A percentile compares a stretch with the other conserved stretches of the same genome.
phyloP scores from a whole-genome alignment of 495 filamentous ascomycete genomes.

The Xanthoparmelia taractica region DNA sequence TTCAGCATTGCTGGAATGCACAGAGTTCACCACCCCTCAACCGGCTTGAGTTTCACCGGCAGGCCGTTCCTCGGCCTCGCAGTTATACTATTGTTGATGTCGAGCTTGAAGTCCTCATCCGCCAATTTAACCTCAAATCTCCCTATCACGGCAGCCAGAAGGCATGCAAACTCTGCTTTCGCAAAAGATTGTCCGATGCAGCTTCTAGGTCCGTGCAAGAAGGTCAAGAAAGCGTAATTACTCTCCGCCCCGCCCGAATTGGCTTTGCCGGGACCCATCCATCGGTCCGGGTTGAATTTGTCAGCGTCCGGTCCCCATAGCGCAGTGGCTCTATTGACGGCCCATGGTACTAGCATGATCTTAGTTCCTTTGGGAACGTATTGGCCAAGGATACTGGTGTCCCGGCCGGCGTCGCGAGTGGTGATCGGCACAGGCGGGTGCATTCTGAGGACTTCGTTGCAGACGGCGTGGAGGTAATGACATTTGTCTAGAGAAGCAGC shows the following conservation, averaged over 20 bases:
- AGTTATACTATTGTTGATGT: slow-evolving; percentile 53
- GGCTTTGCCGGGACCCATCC: slow-evolving; percentile 48
- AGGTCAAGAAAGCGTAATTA: slow-evolving; percentile 73
- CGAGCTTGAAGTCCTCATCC: slow-evolving; percentile 51
- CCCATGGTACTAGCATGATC: slow-evolving; percentile 43
- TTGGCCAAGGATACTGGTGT: slow-evolving; percentile 55
- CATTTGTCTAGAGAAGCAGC: slow-evolving; percentile 46
- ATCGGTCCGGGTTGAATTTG: slow-evolving; percentile 74
- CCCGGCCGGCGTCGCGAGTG: slow-evolving; percentile 50
- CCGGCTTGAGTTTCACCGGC: slow-evolving; percentile 48
- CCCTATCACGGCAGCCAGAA: slow-evolving; percentile 70
- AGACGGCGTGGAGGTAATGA: slow-evolving; percentile 54
- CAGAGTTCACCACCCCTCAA: slow-evolving; percentile 56
- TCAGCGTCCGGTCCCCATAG: slow-evolving; percentile 82
- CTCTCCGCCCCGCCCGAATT: slow-evolving; percentile 48
- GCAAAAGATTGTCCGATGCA: slow-evolving; percentile 82
- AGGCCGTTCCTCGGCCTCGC: slow-evolving; percentile 57
- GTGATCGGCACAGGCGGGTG: slow-evolving; percentile 55
- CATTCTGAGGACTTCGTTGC: slow-evolving; percentile 53
- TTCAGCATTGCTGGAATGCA: not conserved
- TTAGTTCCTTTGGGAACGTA: slow-evolving; percentile 49
- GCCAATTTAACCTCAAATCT: slow-evolving; percentile 57
- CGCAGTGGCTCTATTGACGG: slow-evolving; percentile 63
- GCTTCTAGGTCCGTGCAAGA: slow-evolving; percentile 70
- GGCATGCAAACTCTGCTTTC: slow-evolving; percentile 70